Conservation (phyloP, 805 yeast genomes). For the Yarrowia sp. region DNA sequence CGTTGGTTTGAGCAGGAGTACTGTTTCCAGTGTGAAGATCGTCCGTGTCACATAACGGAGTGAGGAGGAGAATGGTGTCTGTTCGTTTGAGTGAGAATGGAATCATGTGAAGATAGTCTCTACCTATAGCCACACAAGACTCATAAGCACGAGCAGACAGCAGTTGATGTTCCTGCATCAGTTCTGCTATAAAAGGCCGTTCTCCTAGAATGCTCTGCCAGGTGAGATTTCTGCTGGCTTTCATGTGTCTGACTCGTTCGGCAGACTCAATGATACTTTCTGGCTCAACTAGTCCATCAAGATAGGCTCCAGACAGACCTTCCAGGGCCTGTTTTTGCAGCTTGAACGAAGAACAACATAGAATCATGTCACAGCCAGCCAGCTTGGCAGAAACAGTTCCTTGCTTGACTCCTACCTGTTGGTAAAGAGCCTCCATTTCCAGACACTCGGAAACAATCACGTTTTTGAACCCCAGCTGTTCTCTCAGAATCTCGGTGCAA, state of each 20-base stretch:
- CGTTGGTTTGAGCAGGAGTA: background rate
- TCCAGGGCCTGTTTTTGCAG: slow-evolving; percentile 56
- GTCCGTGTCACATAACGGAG: background rate
- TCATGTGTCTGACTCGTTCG: background rate
- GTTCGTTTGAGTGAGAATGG: background rate
- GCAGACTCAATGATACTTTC: background rate
- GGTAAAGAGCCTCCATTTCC: slow-evolving; percentile 60
- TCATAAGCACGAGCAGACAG: background rate
- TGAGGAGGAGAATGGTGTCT: background rate
- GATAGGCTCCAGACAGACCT: slow-evolving; percentile 36
- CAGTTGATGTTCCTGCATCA: background rate
- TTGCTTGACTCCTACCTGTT: slow-evolving; percentile 63
- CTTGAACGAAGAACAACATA: slow-evolving; percentile 56
- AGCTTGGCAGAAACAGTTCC: slow-evolving; percentile 59
- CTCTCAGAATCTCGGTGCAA: slow-evolving; percentile 49
- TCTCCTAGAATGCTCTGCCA: slow-evolving; percentile 13
- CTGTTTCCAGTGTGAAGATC: background rate
- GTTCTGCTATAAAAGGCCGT: background rate
- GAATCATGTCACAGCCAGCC: slow-evolving; percentile 62
- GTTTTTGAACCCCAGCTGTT: slow-evolving; percentile 53
- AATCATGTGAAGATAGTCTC: slow-evolving; percentile 11
- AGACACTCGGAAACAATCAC: slow-evolving; percentile 58
- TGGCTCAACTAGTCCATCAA: background rate
- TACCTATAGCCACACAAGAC: background rate
- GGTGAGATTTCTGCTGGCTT: background rate